Evolutionary conservation across 768 basidiomycete species (phyloP).

Genomic region (Serpula lacrymans): DNA sequence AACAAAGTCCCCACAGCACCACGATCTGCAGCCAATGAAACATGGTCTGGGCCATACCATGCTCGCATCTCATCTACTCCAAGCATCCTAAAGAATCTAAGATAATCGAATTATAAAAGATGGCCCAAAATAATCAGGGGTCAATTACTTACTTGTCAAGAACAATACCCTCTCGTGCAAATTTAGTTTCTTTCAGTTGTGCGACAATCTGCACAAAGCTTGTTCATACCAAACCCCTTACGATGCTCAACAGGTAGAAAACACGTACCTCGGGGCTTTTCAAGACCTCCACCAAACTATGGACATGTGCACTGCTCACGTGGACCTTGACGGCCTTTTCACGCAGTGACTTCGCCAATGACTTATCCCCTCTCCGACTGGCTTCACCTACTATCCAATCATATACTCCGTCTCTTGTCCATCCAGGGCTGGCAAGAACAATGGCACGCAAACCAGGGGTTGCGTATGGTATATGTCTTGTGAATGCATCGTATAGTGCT

Average conservation of each 20-base stretch:
- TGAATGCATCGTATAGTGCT: constrained; percentile 81
- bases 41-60: constrained; percentile 98
- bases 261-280: constrained; percentile 84
- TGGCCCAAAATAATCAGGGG: background rate
- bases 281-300: constrained; percentile 90
- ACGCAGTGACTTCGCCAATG: constrained; percentile 66
- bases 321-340: constrained; percentile 91
- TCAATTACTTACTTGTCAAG: constrained; percentile 66
- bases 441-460: constrained; percentile 76
- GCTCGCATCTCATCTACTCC: constrained; percentile 92
- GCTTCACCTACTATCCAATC: constrained; percentile 86
- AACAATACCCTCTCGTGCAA: constrained; percentile 88
- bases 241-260: background rate
- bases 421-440: constrained; percentile 95
- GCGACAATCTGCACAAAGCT: constrained; percentile 50
- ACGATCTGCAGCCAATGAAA: constrained; percentile 84
- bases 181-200: constrained; percentile 92
- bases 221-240: constrained; percentile 4
- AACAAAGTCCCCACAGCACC: constrained; percentile 92
- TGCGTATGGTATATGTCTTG: constrained; percentile 86
- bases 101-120: background rate
- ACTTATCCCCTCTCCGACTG: constrained; percentile 74
- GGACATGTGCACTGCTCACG: constrained; percentile 90
- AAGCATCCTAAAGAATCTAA: constrained; percentile 97
- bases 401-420: constrained; percentile 86